Percentiles rank a stretch among this genome's conserved stretches.
These are phyloP conservation scores for Sporisorium iseilematis-ciliati DNA, from an alignment of 1,284 basidiomycete genomes.

Conservation along the genomic window DNA sequence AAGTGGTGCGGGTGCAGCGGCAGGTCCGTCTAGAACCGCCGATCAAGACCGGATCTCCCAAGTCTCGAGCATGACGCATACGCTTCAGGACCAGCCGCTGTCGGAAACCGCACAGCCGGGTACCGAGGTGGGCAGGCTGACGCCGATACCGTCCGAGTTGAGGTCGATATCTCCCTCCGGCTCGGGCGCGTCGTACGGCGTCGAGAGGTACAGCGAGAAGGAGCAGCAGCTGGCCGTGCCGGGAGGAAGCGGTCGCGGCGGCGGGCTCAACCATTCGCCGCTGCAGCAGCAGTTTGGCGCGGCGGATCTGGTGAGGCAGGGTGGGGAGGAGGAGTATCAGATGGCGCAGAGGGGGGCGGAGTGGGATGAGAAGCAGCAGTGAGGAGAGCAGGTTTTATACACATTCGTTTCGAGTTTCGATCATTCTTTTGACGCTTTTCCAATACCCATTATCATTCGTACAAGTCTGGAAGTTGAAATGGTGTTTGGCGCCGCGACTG, in stretches of 20 bases:
- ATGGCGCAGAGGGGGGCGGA: neutral
- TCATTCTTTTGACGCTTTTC: too few species aligned
- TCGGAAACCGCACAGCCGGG: constrained; percentile 43
- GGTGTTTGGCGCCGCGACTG: too few species aligned
- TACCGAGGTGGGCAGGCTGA: constrained; percentile 12
- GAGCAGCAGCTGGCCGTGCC: constrained; percentile 16
- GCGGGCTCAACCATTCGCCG: neutral
- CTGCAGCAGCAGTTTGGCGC: constrained; percentile 11
- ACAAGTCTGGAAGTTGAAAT: too few species aligned
- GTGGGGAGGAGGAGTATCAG: constrained; percentile 1
- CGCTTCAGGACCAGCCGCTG: constrained; percentile 61
- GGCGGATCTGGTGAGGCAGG: neutral
- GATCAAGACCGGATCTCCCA: constrained; percentile 46
- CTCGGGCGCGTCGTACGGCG: neutral
- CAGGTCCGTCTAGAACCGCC: neutral
- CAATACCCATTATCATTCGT: too few species aligned
- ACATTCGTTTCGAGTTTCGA: too few species aligned
- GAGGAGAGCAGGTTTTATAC: neutral
- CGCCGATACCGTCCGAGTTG: constrained; percentile 6
- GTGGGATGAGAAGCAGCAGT: neutral
- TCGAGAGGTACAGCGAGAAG: constrained; percentile 28
- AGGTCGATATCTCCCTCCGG: constrained; percentile 2
- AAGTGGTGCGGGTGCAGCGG: neutral
- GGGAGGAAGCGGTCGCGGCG: neutral
- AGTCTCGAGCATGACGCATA: constrained; percentile 46